Conservation (phyloP, 768 basidiomycete species). For the Flagelloscypha sp. region DNA sequence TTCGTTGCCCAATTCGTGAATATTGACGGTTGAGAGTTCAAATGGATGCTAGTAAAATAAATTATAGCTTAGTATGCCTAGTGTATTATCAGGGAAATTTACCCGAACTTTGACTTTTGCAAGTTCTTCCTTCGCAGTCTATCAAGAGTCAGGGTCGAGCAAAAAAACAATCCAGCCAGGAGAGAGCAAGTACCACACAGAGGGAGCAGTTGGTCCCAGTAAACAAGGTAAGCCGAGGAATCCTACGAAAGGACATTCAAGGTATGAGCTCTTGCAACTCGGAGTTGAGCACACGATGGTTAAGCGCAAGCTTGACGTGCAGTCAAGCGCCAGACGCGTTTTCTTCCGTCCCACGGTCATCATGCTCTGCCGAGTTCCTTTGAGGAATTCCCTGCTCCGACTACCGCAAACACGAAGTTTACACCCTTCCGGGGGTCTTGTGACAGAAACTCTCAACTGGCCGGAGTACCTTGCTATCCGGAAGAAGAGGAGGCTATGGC, state of each 20-base stretch:
- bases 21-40: conserved; percentile 65
- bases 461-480: conserved; percentile 70
- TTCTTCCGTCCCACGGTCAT: no score
- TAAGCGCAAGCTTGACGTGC: no score
- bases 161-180: conserved; percentile 8
- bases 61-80: conserved; percentile 4
- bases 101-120: conserved; percentile 61
- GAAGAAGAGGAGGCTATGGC: conserved; percentile 67
- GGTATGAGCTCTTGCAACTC: neutral
- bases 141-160: conserved; percentile 7
- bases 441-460: conserved; percentile 49
- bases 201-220: conserved; percentile 74
- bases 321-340: no score
- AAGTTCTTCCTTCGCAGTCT: conserved; percentile 75
- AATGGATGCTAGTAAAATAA: conserved; percentile 44
- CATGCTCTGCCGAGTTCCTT: no score
- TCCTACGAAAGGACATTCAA: conserved; percentile 25
- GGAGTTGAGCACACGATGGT: neutral
- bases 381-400: no score
- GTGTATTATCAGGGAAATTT: conserved; percentile 13
- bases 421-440: conserved; percentile 1
- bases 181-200: conserved; percentile 50
- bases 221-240: conserved; percentile 67
- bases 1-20: conserved; percentile 70
- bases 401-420: no score